Percentiles rank a stretch among this genome's conserved stretches.
phyloP scores from a whole-genome alignment of 1,139 yeast species.

The Yamadazyma sp. region DNA sequence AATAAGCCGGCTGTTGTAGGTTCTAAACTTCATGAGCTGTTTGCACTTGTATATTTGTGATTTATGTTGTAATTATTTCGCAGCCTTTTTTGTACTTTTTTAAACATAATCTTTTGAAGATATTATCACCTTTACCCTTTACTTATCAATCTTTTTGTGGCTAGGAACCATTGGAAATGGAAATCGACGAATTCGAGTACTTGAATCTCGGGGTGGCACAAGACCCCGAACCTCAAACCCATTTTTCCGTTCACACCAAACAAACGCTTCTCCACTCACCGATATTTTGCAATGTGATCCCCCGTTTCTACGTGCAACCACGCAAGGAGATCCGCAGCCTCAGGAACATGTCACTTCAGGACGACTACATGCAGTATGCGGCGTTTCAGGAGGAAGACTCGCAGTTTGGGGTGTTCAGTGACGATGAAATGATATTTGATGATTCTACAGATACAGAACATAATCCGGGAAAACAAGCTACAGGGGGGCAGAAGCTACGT shows the following conservation, averaged over 20 bases:
- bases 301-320: conserved; percentile 31
- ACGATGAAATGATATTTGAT: conserved; percentile 25
- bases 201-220: background rate
- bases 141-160: conserved; percentile 8
- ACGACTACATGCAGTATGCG: conserved; percentile 38
- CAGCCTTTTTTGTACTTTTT: conserved; percentile 1
- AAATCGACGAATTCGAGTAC: conserved; percentile 1
- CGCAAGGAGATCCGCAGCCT: conserved; percentile 37
- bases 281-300: conserved; percentile 30
- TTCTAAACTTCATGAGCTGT: conserved; percentile 13
- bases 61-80: background rate
- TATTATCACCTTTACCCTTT: background rate
- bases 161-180: no score
- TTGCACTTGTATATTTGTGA: no score
- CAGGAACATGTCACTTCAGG: conserved; percentile 34
- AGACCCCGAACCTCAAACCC: background rate
- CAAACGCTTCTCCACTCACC: conserved; percentile 42
- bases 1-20: conserved; percentile 18
- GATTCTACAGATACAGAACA: background rate
- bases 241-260: conserved; percentile 20
- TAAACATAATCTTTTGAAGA: no score
- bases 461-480: background rate
- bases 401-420: conserved; percentile 38
- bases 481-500: conserved; percentile 1
- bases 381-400: conserved; percentile 42